Percentiles rank a stretch among this genome's conserved stretches.
phyloP scores from a whole-genome alignment of 2,329 filamentous ascomycete species.

The Hirsutella thompsonii region DNA sequence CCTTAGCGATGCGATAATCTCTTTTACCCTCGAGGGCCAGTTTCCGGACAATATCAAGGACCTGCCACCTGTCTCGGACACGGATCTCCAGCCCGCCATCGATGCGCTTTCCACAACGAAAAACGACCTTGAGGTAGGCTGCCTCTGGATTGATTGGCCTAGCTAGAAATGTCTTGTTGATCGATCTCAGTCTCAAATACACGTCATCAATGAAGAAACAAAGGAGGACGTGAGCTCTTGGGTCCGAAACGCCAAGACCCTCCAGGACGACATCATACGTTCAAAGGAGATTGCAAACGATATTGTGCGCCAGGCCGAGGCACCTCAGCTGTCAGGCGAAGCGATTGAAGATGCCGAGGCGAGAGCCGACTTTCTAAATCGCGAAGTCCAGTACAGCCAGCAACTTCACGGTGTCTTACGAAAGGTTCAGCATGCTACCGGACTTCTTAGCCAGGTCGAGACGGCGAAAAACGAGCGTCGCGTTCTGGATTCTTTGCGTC shows the following conservation, averaged over 20 bases:
- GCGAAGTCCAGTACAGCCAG: constrained; percentile 45
- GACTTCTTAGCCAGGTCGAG: constrained; percentile 50
- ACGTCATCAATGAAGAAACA: constrained; percentile 60
- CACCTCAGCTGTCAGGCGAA: constrained; percentile 39
- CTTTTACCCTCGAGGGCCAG: constrained; percentile 24
- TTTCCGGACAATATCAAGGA: constrained; percentile 27
- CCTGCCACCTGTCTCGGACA: constrained; percentile 23
- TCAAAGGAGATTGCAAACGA: constrained; percentile 69
- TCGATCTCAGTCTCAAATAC: constrained; percentile 45
- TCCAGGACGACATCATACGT: constrained; percentile 74
- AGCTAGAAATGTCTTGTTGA: background rate
- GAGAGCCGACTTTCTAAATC: constrained; percentile 41
- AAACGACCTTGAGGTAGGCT: constrained; percentile 24
- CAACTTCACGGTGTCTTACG: constrained; percentile 39
- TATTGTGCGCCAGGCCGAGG: constrained; percentile 67
- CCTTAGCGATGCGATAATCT: constrained; percentile 26
- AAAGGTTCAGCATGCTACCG: constrained; percentile 42
- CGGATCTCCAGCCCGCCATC: constrained; percentile 25
- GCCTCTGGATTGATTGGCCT: background rate
- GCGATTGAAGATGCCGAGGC: constrained; percentile 38
- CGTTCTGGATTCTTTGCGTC: constrained; percentile 41
- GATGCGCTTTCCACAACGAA: constrained; percentile 22
- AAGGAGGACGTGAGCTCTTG: constrained; percentile 73
- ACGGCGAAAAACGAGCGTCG: constrained; percentile 37
- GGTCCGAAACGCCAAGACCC: constrained; percentile 70